Base-by-base conservation (phyloP, 495 filamentous ascomycete genomes). In the Talaromyces proteolyticus region DNA sequence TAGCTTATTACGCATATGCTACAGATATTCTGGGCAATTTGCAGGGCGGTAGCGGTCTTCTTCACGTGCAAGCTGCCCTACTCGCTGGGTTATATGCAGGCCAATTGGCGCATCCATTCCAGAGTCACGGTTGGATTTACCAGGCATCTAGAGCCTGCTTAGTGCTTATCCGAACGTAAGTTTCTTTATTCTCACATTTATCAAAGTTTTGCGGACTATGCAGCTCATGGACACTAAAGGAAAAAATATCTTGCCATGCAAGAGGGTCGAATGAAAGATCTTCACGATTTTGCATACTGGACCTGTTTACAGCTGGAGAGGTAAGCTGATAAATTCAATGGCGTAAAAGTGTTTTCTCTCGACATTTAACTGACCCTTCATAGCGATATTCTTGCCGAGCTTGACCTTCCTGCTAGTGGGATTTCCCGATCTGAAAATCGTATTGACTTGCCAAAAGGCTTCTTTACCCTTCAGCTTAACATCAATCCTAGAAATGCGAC, bases 241-340 rank as follows among this genome's bases (percentile, higher is more conserved):
- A 69, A 61, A 51, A 63, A 63, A 0, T 75, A 75, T 55, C 62
- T 63, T 16, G 34, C 56, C 45, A 56, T 64, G 24, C 41, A 45
- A 14, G 61, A 65, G 14, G 59, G 61, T 10, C 48, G 50, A 6
- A 21, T 52, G 0, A 60, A 63, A 41, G 80, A 84, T 54, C 72
- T 86, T 37, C 72, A 87, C 44, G 72, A 85, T 26, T 84, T 93
- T 54, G 88, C 89, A 6, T 96, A 88, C 56, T 98, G 92, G 92
- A 93, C 91, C 7, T 94, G 88, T 60, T 69, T 96, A 56, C 93
- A 96, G 56, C 75, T 97, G 18, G 93, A 98, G 68, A 96, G 87
- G 88, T 91, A 65, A 51, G 66, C 42, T 25, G 23, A 37, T 23
- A 22, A 45, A 19, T 37, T n/a, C n/a, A n/a, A n/a, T n/a, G n/a